Base-by-base conservation (phyloP, 2,329 filamentous ascomycete species). In the Malbranchea cinnamomea region DNA sequence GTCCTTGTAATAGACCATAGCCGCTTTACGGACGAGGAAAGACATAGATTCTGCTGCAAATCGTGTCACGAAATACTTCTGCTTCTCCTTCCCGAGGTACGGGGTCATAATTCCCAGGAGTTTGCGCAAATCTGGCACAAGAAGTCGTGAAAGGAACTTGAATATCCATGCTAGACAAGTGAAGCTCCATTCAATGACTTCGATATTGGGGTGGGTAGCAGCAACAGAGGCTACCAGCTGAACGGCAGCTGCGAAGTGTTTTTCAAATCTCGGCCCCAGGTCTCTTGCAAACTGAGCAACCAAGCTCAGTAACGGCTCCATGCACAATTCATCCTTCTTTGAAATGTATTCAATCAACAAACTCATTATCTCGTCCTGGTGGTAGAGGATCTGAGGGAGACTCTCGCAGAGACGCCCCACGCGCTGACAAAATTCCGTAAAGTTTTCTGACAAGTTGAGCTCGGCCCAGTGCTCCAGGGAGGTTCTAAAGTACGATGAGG, bases 141-240 rank as follows among this genome's bases (percentile, higher is more conserved):
- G 58, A 1, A 95, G 67, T 39, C 82, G 75, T 2, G 84, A 91
- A 4, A 98, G 69, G 48, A 95, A 95, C 51, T 98, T 98, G 69
- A 98, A 94, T 23, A 95, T 65, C 65, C 91, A 98, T 26, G 89
- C 84, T 33, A 98, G 64, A 43, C 82, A 85, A 8, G 78, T 83
- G 57, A 98, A 98, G 29, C 82, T 87, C 85, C 87, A 95, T 58
- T 98, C 89, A 29, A 95, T 81, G n/a, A 91, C 84, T 39, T 85
- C 81, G 15, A 81, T 75, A 46, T 81, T 78, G 33, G 79, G 67
- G 31, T 81, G 73, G 44, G 73, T 78, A 31, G 75, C 75, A 7
- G 84, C 85, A 40, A 95, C 69, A 10, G 73, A 71, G 22, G 81
- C 71, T 32, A 98, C 73, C 31, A 91, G 62, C 31, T 65, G 68